Conservation (phyloP, 1,284 basidiomycete species). For the Pisolithus thermaeus region DNA sequence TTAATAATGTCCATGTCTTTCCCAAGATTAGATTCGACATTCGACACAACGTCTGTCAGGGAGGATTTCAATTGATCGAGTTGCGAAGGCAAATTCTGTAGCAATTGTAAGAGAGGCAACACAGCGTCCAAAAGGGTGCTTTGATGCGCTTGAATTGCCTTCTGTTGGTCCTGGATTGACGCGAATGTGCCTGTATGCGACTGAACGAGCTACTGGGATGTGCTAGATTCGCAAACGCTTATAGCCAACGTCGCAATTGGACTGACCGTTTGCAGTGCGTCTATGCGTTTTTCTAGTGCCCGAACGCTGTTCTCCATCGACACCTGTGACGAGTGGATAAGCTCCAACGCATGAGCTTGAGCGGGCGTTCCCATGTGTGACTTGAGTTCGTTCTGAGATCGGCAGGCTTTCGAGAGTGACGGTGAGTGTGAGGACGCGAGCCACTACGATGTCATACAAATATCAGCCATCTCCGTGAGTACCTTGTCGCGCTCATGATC, state of each 20-base stretch:
- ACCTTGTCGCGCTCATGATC: slow-evolving; percentile 41
- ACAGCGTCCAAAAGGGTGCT: slow-evolving; percentile 43
- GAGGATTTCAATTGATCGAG: slow-evolving; percentile 35
- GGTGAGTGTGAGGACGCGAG: slow-evolving; percentile 1
- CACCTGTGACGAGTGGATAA: slow-evolving; percentile 34
- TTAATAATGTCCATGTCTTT: slow-evolving; percentile 12
- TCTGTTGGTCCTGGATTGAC: slow-evolving; percentile 32
- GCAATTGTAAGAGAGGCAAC: slow-evolving; percentile 48
- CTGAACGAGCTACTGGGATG: slow-evolving; percentile 32
- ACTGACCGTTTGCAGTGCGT: slow-evolving; percentile 48
- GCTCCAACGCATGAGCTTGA: slow-evolving; percentile 40
- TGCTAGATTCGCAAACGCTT: neutral
- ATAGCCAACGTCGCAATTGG: slow-evolving; percentile 1
- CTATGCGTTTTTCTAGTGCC: slow-evolving; percentile 48
- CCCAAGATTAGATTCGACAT: slow-evolving; percentile 14
- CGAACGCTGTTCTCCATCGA: slow-evolving; percentile 37
- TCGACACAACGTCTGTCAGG: slow-evolving; percentile 14
- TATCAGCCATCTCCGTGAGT: slow-evolving; percentile 38
- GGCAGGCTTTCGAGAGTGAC: slow-evolving; percentile 39
- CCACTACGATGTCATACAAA: slow-evolving; percentile 28
- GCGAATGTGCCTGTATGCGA: slow-evolving; percentile 50
- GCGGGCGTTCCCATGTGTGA: slow-evolving; percentile 50
- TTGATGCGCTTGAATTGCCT: slow-evolving; percentile 26
- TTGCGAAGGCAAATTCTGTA: slow-evolving; percentile 52
- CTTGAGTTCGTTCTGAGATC: slow-evolving; percentile 55